Percentiles rank a stretch among this genome's conserved stretches.
Conservation (phyloP, 306 rosid species). For the Cucumis hystrix region DNA sequence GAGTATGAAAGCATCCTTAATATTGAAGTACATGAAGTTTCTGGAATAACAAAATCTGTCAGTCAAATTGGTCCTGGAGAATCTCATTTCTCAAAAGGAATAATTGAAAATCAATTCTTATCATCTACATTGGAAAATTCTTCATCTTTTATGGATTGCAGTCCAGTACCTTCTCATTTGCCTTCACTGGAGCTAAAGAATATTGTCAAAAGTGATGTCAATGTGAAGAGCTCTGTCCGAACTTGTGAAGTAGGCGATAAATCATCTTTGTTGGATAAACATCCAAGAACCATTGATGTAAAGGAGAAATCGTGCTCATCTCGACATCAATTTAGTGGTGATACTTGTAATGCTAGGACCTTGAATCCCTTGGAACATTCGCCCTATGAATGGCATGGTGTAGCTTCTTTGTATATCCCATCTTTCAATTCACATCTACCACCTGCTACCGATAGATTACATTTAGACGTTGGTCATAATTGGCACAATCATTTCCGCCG, state of each 20-base stretch:
- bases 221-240: constrained; percentile 12
- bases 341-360: constrained; percentile 34
- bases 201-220: constrained; percentile 18
- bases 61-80: constrained; percentile 16
- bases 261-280: constrained; percentile 31
- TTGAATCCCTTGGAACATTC: constrained; percentile 42
- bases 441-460: constrained; percentile 84
- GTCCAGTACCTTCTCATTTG: constrained; percentile 19
- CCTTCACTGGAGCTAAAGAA: constrained; percentile 20
- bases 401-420: constrained; percentile 65
- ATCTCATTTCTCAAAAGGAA: constrained; percentile 18
- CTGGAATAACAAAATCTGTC: constrained; percentile 22
- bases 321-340: constrained; percentile 31
- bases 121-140: constrained; percentile 26
- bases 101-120: constrained; percentile 17
- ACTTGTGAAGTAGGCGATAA: constrained; percentile 21
- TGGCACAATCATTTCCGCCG: constrained; percentile 90
- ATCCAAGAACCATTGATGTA: constrained; percentile 28
- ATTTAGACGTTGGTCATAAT: constrained; percentile 84
- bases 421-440: constrained; percentile 66
- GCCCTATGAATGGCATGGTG: constrained; percentile 82
- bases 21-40: constrained; percentile 24
- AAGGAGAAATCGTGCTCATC: constrained; percentile 27
- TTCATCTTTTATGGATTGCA: constrained; percentile 18
- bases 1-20: constrained; percentile 19